Conservation (phyloP, 805 yeast genomes). For the Suhomyces emberorum region DNA sequence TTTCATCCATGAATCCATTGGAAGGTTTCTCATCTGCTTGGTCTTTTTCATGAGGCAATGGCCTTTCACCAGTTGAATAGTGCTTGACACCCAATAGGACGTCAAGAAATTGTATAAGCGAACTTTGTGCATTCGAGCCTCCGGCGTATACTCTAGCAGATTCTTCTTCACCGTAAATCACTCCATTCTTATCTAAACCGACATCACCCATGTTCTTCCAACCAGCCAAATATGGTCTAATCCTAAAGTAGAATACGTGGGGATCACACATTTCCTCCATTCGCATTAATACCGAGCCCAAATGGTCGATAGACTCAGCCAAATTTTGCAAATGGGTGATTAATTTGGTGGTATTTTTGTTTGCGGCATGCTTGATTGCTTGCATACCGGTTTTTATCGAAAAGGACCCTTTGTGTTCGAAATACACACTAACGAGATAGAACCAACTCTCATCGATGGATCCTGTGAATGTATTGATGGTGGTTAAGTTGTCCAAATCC, state of each 20-base stretch:
- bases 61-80: conserved; percentile 67
- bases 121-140: conserved; percentile 92
- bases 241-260: conserved; percentile 78
- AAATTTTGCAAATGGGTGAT: conserved; percentile 52
- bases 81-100: conserved; percentile 74
- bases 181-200: conserved; percentile 70
- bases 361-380: conserved; percentile 56
- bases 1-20: conserved; percentile 66
- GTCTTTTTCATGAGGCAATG: conserved; percentile 15
- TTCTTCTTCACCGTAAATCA: conserved; percentile 66
- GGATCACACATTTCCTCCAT: conserved; percentile 97
- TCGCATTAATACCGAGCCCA: conserved; percentile 69
- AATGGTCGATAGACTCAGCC: conserved; percentile 70
- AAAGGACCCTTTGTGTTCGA: conserved; percentile 78
- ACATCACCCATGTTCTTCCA: conserved; percentile 90
- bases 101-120: conserved; percentile 84
- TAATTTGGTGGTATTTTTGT: conserved; percentile 41
- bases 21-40: conserved; percentile 13
- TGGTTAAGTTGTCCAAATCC: conserved; percentile 68
- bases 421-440: conserved; percentile 80
- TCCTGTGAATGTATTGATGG: conserved; percentile 85
- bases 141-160: conserved; percentile 65
- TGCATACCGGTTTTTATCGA: conserved; percentile 65
- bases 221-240: conserved; percentile 89
- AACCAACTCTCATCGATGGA: conserved; percentile 93